Conservation (phyloP, 139 green algal species). For the Chlorella sorokiniana region DNA sequence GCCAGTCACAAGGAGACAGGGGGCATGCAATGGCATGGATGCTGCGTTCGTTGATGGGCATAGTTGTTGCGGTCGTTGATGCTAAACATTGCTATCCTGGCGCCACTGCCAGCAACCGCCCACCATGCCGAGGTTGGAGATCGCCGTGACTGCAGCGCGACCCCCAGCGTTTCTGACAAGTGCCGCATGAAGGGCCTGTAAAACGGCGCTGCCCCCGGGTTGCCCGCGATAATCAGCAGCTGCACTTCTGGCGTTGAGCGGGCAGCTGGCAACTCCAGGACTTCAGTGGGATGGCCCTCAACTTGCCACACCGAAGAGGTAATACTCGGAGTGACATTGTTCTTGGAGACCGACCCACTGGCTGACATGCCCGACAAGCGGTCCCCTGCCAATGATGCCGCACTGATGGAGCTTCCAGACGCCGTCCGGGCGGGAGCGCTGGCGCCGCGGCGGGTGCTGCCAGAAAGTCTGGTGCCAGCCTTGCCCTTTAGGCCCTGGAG, state of each 20-base stretch:
- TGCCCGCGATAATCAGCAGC: slow-evolving; percentile 16
- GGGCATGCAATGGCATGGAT: not conserved
- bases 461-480: no score
- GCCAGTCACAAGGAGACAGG: not conserved
- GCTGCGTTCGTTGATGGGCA: no score
- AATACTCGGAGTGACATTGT: not conserved
- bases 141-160: not conserved
- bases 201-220: not conserved
- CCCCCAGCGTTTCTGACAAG: not conserved
- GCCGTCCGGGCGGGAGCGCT: no score
- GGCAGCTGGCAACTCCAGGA: not conserved
- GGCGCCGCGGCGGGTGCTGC: no score
- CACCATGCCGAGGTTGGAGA: slow-evolving; percentile 24
- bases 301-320: slow-evolving; percentile 1
- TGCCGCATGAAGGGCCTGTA: slow-evolving; percentile 14
- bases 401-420: no score
- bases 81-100: no score
- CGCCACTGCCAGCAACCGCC: no score
- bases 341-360: not conserved
- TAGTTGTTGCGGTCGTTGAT: no score
- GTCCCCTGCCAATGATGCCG: no score
- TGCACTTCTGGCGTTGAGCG: not conserved
- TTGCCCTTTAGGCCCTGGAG: no score
- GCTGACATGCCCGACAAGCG: no score
- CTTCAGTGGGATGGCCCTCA: not conserved